Conservation (phyloP, 805 yeast genomes). For the Suhomyces kilbournensis region DNA sequence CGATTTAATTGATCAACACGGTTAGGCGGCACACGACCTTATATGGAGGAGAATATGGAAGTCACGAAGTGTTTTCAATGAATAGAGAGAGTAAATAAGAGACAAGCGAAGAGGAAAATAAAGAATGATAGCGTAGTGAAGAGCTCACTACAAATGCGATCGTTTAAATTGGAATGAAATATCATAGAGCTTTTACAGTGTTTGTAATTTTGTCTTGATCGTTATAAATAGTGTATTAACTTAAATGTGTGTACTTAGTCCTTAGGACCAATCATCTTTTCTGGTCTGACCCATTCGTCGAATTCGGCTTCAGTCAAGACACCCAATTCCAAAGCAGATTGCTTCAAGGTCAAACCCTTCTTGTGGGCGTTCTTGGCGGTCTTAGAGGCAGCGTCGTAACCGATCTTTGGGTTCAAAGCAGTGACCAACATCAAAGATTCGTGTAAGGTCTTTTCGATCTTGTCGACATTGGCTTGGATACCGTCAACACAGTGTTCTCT, state of each 20-base stretch:
- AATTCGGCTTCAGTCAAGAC: conserved; percentile 83
- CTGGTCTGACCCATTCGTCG: conserved; percentile 96
- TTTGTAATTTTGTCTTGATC: too few species aligned
- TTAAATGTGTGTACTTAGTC: conserved; percentile 19
- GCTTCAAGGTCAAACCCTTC: conserved; percentile 93
- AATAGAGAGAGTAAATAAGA: too few species aligned
- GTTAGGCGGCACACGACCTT: background rate
- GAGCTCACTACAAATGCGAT: too few species aligned
- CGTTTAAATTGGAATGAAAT: too few species aligned
- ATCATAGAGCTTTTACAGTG: too few species aligned
- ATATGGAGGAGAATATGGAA: background rate
- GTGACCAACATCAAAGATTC: conserved; percentile 98
- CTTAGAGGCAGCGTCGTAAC: conserved; percentile 96
- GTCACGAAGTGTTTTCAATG: too few species aligned
- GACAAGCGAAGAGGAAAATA: too few species aligned
- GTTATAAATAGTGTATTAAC: background rate
- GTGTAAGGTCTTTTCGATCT: conserved; percentile 82
- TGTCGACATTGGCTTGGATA: conserved; percentile 81
- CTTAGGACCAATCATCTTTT: conserved; percentile 96
- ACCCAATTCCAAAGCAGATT: conserved; percentile 88
- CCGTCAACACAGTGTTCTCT: conserved; percentile 95
- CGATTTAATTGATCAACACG: background rate
- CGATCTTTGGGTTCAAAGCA: conserved; percentile 97
- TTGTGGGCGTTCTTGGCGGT: conserved; percentile 98
- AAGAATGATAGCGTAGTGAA: too few species aligned